Evolutionary conservation across 208 protist genomes (phyloP), one percentile per base, ranked within the genome.

Genomic region (Acanthamoeba royreba): DNA sequence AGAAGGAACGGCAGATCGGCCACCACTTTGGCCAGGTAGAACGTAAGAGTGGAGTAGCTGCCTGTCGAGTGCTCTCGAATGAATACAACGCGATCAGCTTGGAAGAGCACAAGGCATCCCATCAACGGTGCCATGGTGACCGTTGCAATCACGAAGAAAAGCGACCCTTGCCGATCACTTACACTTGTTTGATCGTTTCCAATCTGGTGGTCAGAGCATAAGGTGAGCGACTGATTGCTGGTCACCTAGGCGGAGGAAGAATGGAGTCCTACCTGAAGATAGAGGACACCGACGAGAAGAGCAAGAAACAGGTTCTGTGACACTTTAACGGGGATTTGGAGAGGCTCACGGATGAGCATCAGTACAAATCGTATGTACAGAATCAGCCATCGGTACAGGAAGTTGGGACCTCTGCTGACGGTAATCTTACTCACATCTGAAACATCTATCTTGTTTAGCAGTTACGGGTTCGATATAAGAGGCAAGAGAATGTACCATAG

Each of bases 1-100:
- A 38, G 45, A 17, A 87, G 31, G 45, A 87, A 87, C 25, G 79
- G 79, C 35, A 53, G 22, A 38, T 87, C 79, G 43, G 79, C 79
- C 11, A 87, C 53, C 19, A 42, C 43, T 53, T 87, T 87, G 35
- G 38, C 43, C 38, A 87, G 79, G 45, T 55, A 87, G 79, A 53
- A 87, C 25, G 79, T 33, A 11, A 87, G 79, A 15, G 79, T 87
- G 31, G 19, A 19, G 45, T 87, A 87, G 35, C 25, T 33, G 31
- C 79, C 79, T 53, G 38, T 87, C 45, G 79, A 87, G 45, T 87
- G 79, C 31, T 87, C 79, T 13, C 79, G 79, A 55, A 87, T 87
- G 31, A 87, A 87, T 38, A 87, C 79, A 19, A 42, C 79, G 17
- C 79, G 35, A 15, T 87, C 79, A 15, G 31, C 79, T 53, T 42